Evolutionary conservation across 2,329 filamentous ascomycete species (phyloP), one percentile per base, ranked within the genome.

Genomic region (Ophiocordyceps sinensis): DNA sequence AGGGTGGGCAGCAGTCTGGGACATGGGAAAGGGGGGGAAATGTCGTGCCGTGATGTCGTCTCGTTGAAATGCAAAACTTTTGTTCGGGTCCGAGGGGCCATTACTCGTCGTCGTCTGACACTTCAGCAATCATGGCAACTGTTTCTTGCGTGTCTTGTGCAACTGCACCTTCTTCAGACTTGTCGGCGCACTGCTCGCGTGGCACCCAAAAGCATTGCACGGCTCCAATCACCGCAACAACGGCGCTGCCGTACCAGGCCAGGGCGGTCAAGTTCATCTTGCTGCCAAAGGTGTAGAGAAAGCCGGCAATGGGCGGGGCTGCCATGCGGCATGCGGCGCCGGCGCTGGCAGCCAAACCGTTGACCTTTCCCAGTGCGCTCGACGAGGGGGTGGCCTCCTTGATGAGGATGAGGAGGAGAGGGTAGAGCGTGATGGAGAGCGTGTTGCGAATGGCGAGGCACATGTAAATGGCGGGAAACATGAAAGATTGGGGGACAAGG

Each of bases 301-400:
- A 78, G 3, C 78, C 78, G 2, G 75, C 72, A 14, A 82, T 55
- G 0, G 78, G 78, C 6, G 79, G 79, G 0, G 79, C 77, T 11
- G 82, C 61, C 58, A 82, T 85, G 42, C 80, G 68, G 50, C 76
- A 82, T 7, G 73, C 76, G 7, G 77, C 77, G 23, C 76, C 76
- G 3, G 75, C 77, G 43, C 75, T 79, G 39, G 78, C 77, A 19
- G 77, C 76, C 36, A 82, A 57, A 5, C 78, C 78, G 45, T 82
- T 82, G 49, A 82, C 72, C 49, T 70, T 77, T 40, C 78, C 78
- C 32, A 81, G 62, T 7, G 76, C 68, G 35, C 62, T 63, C 7
- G 66, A 60, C 28, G 64, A 68, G 2, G 76, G 75, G 1, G 75
- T 78, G 2, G 75, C 74, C 51, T 81, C 74, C 58, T 82, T 82